These are phyloP conservation scores for Colletotrichum kahawae DNA, from an alignment of 2,329 filamentous ascomycete species.

Conservation along the genomic window DNA sequence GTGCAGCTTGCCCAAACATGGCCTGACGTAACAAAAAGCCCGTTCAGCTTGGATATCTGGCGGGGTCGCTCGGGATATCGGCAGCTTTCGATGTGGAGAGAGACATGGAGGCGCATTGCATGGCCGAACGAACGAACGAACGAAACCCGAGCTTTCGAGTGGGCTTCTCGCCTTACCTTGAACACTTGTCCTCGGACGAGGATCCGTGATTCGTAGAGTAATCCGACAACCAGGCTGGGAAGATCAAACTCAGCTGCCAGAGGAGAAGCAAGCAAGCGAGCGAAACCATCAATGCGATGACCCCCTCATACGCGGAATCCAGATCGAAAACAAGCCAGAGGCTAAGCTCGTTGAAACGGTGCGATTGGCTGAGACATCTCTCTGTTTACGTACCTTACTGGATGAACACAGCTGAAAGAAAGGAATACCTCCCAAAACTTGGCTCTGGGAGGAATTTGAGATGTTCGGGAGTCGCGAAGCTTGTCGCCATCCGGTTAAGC, in stretches of 20 bases:
- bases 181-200: neutral
- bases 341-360: neutral
- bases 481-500: neutral
- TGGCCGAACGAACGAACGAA: neutral
- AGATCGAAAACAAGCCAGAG: neutral
- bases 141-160: neutral
- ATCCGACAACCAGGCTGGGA: neutral
- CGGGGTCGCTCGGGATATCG: conserved; percentile 8
- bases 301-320: neutral
- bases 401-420: conserved; percentile 1
- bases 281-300: neutral
- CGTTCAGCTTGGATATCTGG: neutral
- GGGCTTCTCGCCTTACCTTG: neutral
- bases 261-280: neutral
- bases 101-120: neutral
- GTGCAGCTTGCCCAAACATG: neutral
- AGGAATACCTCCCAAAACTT: neutral
- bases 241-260: neutral
- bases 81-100: neutral
- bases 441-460: neutral
- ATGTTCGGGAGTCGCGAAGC: neutral
- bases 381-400: neutral
- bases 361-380: neutral
- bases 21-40: neutral
- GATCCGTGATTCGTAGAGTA: neutral